These are phyloP conservation scores for Aureobasidium musti DNA, from an alignment of 2,329 filamentous ascomycete species.

Conservation along the genomic window DNA sequence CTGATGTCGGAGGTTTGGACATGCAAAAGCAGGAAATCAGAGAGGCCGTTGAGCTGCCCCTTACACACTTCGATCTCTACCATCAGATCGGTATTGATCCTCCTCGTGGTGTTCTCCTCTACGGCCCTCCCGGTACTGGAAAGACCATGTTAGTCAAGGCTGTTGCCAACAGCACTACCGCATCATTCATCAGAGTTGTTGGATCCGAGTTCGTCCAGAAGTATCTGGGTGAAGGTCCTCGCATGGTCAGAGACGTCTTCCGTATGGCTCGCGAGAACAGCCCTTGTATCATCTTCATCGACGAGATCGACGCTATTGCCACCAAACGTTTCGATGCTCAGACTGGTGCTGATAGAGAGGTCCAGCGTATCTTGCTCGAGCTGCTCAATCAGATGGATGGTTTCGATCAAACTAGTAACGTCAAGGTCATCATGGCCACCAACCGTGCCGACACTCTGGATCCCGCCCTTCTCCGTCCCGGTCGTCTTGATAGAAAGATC, in stretches of 20 bases:
- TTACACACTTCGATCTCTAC: constrained; percentile 98
- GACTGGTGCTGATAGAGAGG: constrained; percentile 95
- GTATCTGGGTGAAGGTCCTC: constrained; percentile 94
- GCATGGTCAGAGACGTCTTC: constrained; percentile 99
- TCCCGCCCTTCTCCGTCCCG: constrained; percentile 88
- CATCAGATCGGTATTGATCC: constrained; percentile 99
- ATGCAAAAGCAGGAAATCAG: constrained; percentile 99
- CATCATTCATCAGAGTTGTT: constrained; percentile 96
- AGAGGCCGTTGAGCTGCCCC: constrained; percentile 92
- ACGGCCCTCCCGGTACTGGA: constrained; percentile 92
- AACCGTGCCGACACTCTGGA: constrained; percentile 98
- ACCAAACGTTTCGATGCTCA: constrained; percentile 99
- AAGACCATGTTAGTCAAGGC: constrained; percentile 99
- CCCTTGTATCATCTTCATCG: constrained; percentile 98
- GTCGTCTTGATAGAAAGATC: constrained; percentile 96
- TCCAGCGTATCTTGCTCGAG: constrained; percentile 96
- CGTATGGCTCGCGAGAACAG: constrained; percentile 98
- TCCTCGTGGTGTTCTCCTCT: constrained; percentile 91
- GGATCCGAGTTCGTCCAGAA: constrained; percentile 99
- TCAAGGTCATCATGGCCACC: constrained; percentile 99
- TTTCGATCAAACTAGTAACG: constrained; percentile 97
- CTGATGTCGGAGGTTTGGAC: constrained; percentile 93
- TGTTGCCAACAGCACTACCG: constrained; percentile 96
- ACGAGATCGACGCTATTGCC: constrained; percentile 98
- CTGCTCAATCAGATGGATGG: constrained; percentile 99